Evolutionary conservation across 306 rosid species (phyloP), one percentile per base, ranked within the genome.

Genomic region (Vigna trinervia): DNA sequence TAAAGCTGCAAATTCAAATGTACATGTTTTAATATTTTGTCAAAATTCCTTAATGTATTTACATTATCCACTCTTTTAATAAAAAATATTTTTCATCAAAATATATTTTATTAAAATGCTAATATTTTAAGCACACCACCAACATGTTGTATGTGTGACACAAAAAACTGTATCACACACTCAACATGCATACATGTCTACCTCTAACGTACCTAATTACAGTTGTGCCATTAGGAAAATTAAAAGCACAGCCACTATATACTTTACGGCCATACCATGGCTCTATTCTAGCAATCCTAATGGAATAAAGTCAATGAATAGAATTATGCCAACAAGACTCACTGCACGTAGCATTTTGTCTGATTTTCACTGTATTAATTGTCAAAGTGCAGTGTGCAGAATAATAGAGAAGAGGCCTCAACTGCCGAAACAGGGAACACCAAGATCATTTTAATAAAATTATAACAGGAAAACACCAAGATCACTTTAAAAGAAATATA

Each of bases 1-100:
- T 95, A 92, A 34, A 95, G 97, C 98, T 95, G 89, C 87, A 86
- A 72, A 74, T 36, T 69, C 78, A 74, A 75, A 64, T 66, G 65
- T 20, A 76, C 3, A 51, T 41, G 57, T 30, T 77, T 70, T 26
- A n/a, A 36, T 65, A 41, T 41, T 67, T 48, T 46, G 56, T 51
- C 17, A 66, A 50, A 65, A 65, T 8, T n/a, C 34, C 51, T 48
- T 26, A 3, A 43, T 26, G 34, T 43, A 66, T n/a, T 47, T 73
- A 50, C 26, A 19, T 71, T 43, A 46, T 76, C 70, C 5, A 59
- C 70, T 53, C 66, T 77, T n/a, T 64, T 23, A 36, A 71, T 72
- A 22, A 45, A 76, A 62, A 19, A 8, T 71, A 19, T 12, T 52
- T 79, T 71, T 30, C 11, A 2, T 47, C 48, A 36, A 81, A 38